Conservation (phyloP, 768 basidiomycete genomes). For the Termitomyces sp. region DNA sequence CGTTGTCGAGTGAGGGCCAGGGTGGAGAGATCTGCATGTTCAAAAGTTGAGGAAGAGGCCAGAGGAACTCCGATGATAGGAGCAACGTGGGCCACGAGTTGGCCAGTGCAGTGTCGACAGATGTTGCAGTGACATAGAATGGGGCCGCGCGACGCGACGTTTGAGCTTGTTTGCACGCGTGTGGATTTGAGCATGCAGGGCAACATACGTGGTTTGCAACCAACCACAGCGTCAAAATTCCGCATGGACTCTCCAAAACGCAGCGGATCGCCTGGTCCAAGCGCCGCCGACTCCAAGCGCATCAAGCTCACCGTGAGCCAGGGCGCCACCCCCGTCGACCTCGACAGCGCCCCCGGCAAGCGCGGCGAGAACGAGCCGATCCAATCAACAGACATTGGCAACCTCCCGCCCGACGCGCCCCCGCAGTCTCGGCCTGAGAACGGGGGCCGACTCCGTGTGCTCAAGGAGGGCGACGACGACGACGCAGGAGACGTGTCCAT, state of each 20-base stretch:
- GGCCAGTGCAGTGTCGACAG: too few relatives aligned
- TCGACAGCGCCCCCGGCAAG: slow-evolving; percentile 76
- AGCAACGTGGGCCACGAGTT: too few relatives aligned
- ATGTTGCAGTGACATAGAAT: too few relatives aligned
- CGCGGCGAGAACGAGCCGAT: slow-evolving; percentile 86
- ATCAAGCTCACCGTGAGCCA: slow-evolving; percentile 55
- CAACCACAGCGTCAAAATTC: slow-evolving; percentile 11
- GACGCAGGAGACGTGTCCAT: slow-evolving; percentile 75
- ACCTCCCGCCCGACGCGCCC: slow-evolving; percentile 47
- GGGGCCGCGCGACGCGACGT: neutral
- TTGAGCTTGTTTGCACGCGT: slow-evolving; percentile 6
- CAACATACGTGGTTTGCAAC: slow-evolving; percentile 10
- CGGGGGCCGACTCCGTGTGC: slow-evolving; percentile 35
- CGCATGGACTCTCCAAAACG: slow-evolving; percentile 64
- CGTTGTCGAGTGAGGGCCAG: too few relatives aligned
- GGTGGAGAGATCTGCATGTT: too few relatives aligned
- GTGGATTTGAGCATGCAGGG: slow-evolving; percentile 9
- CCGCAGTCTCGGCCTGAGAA: slow-evolving; percentile 34
- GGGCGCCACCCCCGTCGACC: slow-evolving; percentile 73
- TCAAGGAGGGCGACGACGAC: slow-evolving; percentile 57
- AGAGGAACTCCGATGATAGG: too few relatives aligned
- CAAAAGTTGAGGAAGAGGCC: too few relatives aligned
- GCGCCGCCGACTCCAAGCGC: slow-evolving; percentile 50
- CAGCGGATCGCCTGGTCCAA: slow-evolving; percentile 50
- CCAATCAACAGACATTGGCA: slow-evolving; percentile 71